Evolutionary conservation across 2,329 filamentous ascomycete species (phyloP).

Genomic region (Cytospora piceicola): DNA sequence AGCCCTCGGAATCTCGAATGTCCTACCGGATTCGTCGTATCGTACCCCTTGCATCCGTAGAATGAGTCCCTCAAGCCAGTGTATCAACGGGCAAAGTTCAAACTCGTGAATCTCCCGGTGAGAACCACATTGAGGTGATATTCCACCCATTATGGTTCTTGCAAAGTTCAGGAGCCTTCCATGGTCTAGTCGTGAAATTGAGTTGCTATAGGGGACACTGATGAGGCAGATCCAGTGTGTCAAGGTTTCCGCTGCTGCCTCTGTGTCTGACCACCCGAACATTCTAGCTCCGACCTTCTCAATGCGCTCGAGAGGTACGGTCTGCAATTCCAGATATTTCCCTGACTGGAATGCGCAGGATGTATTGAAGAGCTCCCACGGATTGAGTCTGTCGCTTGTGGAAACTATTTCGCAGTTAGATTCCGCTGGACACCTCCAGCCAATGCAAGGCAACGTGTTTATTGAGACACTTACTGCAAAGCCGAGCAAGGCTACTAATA

Average conservation of each 20-base stretch:
- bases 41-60: too few species aligned
- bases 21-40: background rate
- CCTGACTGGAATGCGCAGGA: too few species aligned
- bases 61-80: background rate
- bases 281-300: background rate
- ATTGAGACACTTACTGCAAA: background rate
- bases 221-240: background rate
- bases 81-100: background rate
- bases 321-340: background rate
- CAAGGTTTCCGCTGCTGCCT: constrained; percentile 10
- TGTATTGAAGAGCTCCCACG: background rate
- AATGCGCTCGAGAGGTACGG: background rate
- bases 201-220: background rate
- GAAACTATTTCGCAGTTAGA: too few species aligned
- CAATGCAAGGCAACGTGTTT: background rate
- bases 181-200: background rate
- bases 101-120: background rate
- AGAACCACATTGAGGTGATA: background rate
- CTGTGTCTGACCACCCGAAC: constrained; percentile 14
- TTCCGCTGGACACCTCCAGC: too few species aligned
- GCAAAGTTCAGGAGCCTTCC: background rate
- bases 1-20: background rate
- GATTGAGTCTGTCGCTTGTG: too few species aligned
- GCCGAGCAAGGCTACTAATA: too few species aligned
- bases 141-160: constrained; percentile 4